These are phyloP conservation scores for Hydnomerulius pinastri DNA, from an alignment of 768 basidiomycete species.

Conservation along the genomic window DNA sequence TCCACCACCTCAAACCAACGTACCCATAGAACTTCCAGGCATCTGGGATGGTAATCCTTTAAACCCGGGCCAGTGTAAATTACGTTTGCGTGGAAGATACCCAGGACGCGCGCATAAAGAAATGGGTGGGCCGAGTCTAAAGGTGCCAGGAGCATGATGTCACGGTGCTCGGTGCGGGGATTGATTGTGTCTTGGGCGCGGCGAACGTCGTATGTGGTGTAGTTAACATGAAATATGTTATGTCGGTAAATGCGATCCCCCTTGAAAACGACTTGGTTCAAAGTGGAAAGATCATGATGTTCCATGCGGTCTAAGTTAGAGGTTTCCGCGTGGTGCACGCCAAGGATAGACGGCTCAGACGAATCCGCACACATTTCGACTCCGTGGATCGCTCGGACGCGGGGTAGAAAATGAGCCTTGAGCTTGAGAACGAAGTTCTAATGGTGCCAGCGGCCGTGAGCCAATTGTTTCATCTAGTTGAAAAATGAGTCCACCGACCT, in stretches of 20 bases:
- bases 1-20: constrained; percentile 3
- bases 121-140: not conserved
- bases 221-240: constrained; percentile 25
- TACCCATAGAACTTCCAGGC: constrained; percentile 13
- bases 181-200: constrained; percentile 20
- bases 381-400: not conserved
- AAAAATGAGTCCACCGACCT: not conserved
- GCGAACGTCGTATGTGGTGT: constrained; percentile 31
- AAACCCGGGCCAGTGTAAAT: not conserved
- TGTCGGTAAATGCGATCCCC: constrained; percentile 23
- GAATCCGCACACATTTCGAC: no score
- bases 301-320: no score
- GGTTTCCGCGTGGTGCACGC: no score
- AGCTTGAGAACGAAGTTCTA: constrained; percentile 11
- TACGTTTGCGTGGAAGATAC: constrained; percentile 22
- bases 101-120: constrained; percentile 5
- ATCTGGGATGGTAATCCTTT: not conserved
- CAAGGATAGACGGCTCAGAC: no score
- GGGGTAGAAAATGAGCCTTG: constrained; percentile 6
- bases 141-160: constrained; percentile 24
- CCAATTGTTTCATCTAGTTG: not conserved
- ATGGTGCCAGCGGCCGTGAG: not conserved
- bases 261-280: constrained; percentile 9
- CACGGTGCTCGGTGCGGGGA: constrained; percentile 2
- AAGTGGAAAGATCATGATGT: no score